Evolutionary conservation across 495 filamentous ascomycete species (phyloP).

Genomic region (Geopyxis carbonaria): DNA sequence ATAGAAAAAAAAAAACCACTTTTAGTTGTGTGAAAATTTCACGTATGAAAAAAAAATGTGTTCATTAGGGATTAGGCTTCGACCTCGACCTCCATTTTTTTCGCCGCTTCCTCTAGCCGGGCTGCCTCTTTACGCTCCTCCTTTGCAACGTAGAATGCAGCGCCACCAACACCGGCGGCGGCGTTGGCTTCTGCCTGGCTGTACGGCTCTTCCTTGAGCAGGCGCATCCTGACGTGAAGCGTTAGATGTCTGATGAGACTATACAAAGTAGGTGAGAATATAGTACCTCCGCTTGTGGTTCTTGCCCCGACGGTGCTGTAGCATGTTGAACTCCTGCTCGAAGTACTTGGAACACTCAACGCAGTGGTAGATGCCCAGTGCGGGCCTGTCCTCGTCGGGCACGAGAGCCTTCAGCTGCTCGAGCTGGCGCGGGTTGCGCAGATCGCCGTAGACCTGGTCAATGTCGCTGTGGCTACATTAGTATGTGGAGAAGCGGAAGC

Average conservation of each 20-base stretch:
- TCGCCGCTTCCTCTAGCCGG: conserved; percentile 9
- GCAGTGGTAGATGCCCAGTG: conserved; percentile 68
- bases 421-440: conserved; percentile 59
- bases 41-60: no score
- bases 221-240: conserved; percentile 40
- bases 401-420: conserved; percentile 58
- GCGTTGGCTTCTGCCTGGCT: conserved; percentile 72
- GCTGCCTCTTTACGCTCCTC: conserved; percentile 16
- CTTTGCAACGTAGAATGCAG: conserved; percentile 16
- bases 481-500: background rate
- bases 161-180: conserved; percentile 43
- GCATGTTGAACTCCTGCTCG: conserved; percentile 64
- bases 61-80: no score
- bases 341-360: conserved; percentile 94
- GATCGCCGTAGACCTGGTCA: conserved; percentile 74
- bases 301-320: conserved; percentile 67
- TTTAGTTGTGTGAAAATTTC: no score
- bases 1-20: no score
- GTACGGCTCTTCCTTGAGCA: conserved; percentile 65
- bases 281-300: conserved; percentile 71
- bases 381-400: conserved; percentile 70
- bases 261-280: background rate
- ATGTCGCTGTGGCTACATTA: conserved; percentile 48
- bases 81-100: conserved; percentile 19
- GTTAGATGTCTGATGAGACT: conserved; percentile 3